A percentile compares a stretch with the other conserved stretches of the same genome.
Evolutionary conservation across 2,329 filamentous ascomycete genomes (phyloP).

Genomic region (Fusarium nodosum): DNA sequence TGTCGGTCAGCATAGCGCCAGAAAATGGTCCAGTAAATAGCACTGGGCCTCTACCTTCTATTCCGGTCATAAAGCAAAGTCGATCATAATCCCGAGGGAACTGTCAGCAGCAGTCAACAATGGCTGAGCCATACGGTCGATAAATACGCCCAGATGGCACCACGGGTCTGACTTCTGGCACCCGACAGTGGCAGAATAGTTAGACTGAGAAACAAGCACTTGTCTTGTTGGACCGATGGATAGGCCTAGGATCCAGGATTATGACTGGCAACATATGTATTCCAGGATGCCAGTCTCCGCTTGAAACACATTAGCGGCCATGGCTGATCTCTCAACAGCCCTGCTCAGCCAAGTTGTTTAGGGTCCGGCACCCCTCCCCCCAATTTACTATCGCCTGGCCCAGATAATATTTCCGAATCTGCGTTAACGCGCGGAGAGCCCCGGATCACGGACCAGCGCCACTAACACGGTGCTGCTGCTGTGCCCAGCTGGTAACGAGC

Average conservation of each 20-base stretch:
- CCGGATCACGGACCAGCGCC: conserved; percentile 57
- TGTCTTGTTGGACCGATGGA: conserved; percentile 37
- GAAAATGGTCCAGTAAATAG: conserved; percentile 23
- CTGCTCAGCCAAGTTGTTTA: conserved; percentile 55
- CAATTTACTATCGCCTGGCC: conserved; percentile 57
- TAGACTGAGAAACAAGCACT: conserved; percentile 45
- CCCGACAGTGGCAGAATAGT: conserved; percentile 25
- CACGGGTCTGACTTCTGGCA: conserved; percentile 42
- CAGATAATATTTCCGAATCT: conserved; percentile 65
- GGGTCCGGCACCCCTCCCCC: conserved; percentile 55
- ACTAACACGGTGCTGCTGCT: conserved; percentile 53
- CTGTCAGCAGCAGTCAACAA: conserved; percentile 13
- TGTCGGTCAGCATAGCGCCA: conserved; percentile 27
- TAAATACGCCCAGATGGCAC: conserved; percentile 27
- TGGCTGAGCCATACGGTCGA: conserved; percentile 18
- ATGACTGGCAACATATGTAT: conserved; percentile 46
- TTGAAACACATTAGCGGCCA: conserved; percentile 60
- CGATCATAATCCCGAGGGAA: neutral
- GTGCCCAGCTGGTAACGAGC: conserved; percentile 52
- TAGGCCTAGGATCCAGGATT: conserved; percentile 47
- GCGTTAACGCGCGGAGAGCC: conserved; percentile 62
- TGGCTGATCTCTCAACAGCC: conserved; percentile 58
- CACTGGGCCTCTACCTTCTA: neutral
- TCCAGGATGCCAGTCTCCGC: conserved; percentile 54
- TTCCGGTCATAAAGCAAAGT: neutral